phyloP scores from a whole-genome alignment of 768 basidiomycete genomes.

The Pluteus cervinus region DNA sequence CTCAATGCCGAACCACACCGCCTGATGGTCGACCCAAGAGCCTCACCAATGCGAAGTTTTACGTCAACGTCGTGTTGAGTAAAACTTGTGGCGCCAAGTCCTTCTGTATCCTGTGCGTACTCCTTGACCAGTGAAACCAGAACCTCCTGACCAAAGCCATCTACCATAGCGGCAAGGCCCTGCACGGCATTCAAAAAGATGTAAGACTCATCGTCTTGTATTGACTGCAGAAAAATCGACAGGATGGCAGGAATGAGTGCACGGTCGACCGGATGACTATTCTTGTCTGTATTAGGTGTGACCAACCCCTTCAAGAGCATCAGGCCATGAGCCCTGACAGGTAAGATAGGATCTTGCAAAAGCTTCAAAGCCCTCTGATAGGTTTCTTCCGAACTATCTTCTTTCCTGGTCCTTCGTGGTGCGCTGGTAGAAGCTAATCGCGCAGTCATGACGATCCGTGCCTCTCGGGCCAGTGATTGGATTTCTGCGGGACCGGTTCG shows the following conservation, averaged over 20 bases:
- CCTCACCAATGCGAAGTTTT: constrained; percentile 78
- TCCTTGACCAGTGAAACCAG: constrained; percentile 57
- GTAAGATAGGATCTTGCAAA: constrained; percentile 86
- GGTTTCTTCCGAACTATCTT: constrained; percentile 48
- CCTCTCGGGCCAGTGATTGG: constrained; percentile 65
- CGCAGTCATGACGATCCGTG: constrained; percentile 77
- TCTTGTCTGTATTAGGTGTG: constrained; percentile 22
- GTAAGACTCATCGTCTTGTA: constrained; percentile 94
- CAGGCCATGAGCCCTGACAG: constrained; percentile 91
- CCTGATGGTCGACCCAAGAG: constrained; percentile 70
- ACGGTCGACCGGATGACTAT: constrained; percentile 31
- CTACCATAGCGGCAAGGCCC: constrained; percentile 82
- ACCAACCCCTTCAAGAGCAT: constrained; percentile 78
- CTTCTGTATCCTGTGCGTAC: constrained; percentile 53
- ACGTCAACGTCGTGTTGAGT: constrained; percentile 66
- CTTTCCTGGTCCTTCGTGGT: constrained; percentile 16
- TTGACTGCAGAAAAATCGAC: constrained; percentile 77
- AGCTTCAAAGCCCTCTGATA: constrained; percentile 88
- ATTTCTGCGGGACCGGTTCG: constrained; percentile 40
- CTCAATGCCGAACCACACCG: constrained; percentile 66
- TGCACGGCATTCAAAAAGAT: constrained; percentile 91
- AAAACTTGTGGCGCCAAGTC: constrained; percentile 37
- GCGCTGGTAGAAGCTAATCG: constrained; percentile 61
- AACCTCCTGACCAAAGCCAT: constrained; percentile 70
- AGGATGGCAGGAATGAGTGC: constrained; percentile 79